Conservation (phyloP, 169 alveolate species). For the Sarcocystis neurona region DNA sequence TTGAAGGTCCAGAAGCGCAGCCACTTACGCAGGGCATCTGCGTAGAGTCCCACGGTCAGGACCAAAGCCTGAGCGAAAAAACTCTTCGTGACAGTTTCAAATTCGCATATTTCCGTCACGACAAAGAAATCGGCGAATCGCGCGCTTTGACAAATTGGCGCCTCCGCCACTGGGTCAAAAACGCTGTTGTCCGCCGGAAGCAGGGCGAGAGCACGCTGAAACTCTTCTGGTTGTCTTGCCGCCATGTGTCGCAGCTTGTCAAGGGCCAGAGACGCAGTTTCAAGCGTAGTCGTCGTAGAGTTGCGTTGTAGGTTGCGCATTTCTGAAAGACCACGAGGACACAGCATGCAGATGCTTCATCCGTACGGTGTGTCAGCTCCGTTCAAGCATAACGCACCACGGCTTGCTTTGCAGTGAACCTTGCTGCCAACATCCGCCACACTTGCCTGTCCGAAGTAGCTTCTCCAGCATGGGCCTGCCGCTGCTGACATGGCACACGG, state of each 20-base stretch:
- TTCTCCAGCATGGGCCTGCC: too few species aligned
- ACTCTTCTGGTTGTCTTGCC: neutral
- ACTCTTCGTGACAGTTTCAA: neutral
- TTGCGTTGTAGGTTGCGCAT: neutral
- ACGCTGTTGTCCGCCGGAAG: neutral
- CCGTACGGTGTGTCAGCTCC: too few species aligned
- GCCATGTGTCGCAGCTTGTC: neutral
- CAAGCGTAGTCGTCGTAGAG: neutral
- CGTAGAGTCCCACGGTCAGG: neutral
- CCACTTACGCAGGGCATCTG: neutral
- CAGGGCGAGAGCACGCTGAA: neutral
- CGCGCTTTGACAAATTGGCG: neutral
- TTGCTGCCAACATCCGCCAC: neutral
- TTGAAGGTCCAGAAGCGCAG: slow-evolving; percentile 19
- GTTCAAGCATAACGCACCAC: too few species aligned
- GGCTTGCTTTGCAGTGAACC: neutral
- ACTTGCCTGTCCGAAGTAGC: neutral
- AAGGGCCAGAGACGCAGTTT: neutral
- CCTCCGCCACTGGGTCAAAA: neutral
- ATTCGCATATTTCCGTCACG: neutral
- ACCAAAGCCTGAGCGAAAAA: neutral
- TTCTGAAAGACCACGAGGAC: too few species aligned
- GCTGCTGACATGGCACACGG: neutral
- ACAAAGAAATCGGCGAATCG: neutral
- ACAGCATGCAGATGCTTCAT: too few species aligned